Conservation (phyloP, 1,284 basidiomycete genomes). For the Heterobasidion annosum region DNA sequence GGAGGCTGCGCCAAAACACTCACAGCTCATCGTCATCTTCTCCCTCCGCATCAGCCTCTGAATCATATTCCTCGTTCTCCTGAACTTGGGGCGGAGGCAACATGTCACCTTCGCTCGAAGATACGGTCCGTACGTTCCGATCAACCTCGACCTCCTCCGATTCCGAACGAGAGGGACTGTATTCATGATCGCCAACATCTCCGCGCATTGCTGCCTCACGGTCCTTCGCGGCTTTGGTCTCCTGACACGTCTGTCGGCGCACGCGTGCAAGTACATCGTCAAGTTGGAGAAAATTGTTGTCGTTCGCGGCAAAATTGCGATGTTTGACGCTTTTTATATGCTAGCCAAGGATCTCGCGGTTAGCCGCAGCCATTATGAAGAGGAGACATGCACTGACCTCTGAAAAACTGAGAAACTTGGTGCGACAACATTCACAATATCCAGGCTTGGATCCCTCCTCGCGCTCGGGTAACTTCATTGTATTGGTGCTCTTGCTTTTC, state of each 20-base stretch:
- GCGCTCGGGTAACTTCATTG: constrained; percentile 61
- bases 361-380: not conserved
- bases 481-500: constrained; percentile 75
- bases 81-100: constrained; percentile 8
- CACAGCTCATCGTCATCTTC: not conserved
- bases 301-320: constrained; percentile 78
- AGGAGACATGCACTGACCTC: constrained; percentile 37
- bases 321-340: constrained; percentile 77
- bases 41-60: constrained; percentile 9
- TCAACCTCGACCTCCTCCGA: not conserved
- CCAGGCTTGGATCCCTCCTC: constrained; percentile 89
- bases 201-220: not conserved
- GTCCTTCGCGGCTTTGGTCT: constrained; percentile 1
- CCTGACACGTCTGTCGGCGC: constrained; percentile 42
- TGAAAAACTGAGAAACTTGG: constrained; percentile 87
- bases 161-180: constrained; percentile 3
- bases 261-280: constrained; percentile 76
- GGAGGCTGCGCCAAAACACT: too few relatives aligned
- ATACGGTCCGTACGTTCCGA: constrained; percentile 1
- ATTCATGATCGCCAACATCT: not conserved
- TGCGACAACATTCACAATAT: constrained; percentile 95
- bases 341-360: constrained; percentile 29
- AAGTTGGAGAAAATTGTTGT: constrained; percentile 75
- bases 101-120: constrained; percentile 11
- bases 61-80: constrained; percentile 3